Evolutionary conservation across 768 basidiomycete species (phyloP).

Genomic region (Pholiota microspora): DNA sequence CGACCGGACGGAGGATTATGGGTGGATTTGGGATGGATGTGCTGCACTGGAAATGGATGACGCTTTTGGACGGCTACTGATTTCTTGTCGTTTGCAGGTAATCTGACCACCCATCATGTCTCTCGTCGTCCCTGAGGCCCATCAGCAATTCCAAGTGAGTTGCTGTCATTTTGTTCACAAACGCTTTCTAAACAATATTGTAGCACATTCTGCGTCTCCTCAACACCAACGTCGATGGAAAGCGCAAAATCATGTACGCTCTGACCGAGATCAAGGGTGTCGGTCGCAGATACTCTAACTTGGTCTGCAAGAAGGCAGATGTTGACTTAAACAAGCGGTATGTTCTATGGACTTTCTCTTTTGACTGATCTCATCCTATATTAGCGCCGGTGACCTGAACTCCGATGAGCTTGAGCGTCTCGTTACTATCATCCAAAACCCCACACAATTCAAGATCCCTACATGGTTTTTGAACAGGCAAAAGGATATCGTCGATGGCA

Average conservation of each 20-base stretch:
- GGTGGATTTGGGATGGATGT: conserved; percentile 14
- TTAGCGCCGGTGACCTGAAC: conserved; percentile 97
- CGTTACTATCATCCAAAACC: conserved; percentile 99
- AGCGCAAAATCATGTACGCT: conserved; percentile 99
- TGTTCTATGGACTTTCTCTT: conserved; percentile 23
- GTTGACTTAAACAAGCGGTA: conserved; percentile 98
- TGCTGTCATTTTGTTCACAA: neutral
- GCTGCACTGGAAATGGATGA: conserved; percentile 7
- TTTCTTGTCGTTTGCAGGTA: conserved; percentile 12
- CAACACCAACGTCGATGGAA: conserved; percentile 99
- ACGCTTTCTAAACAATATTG: neutral
- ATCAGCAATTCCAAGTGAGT: conserved; percentile 90
- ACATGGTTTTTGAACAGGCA: conserved; percentile 99
- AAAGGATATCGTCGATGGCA: conserved; percentile 96
- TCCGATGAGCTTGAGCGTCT: conserved; percentile 99
- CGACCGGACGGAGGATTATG: neutral
- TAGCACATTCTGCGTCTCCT: conserved; percentile 99
- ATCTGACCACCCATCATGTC: conserved; percentile 61
- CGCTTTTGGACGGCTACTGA: conserved; percentile 1
- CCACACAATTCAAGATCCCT: conserved; percentile 99
- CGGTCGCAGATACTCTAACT: conserved; percentile 96
- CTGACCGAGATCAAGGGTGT: conserved; percentile 99
- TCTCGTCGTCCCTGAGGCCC: conserved; percentile 93
- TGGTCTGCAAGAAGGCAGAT: conserved; percentile 99
- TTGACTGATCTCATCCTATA: neutral